A percentile compares a stretch with the other conserved stretches of the same genome.
These are phyloP conservation scores for Sechiopsis laciniata DNA, from an alignment of 306 rosid genomes.

Conservation along the genomic window DNA sequence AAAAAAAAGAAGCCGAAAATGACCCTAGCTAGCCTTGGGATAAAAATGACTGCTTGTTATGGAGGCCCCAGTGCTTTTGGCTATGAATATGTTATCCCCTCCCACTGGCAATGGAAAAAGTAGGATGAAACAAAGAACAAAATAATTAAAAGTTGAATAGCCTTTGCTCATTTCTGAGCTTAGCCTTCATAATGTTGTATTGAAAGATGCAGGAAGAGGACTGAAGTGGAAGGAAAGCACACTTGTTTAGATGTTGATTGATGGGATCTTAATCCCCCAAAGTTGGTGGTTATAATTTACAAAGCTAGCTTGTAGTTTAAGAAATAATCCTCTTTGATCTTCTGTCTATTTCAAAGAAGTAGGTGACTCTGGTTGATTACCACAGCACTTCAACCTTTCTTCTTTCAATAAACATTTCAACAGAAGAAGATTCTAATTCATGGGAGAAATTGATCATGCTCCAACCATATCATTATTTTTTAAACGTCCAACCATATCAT, in stretches of 20 bases:
- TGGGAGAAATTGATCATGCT: slow-evolving; percentile 9
- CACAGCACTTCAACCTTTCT: slow-evolving; percentile 6
- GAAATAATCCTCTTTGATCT: slow-evolving; percentile 6
- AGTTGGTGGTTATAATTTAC: background rate
- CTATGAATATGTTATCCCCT: background rate
- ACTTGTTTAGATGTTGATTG: slow-evolving; percentile 14
- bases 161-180: slow-evolving; percentile 9
- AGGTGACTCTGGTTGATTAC: slow-evolving; percentile 15
- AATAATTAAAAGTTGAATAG: background rate
- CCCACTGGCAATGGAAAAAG: slow-evolving; percentile 6
- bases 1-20: background rate
- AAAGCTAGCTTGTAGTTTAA: slow-evolving; percentile 7
- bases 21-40: slow-evolving; percentile 2
- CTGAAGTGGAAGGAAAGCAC: slow-evolving; percentile 16
- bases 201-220: slow-evolving; percentile 11
- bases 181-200: slow-evolving; percentile 1
- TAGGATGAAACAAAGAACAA: background rate
- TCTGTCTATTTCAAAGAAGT: slow-evolving; percentile 19
- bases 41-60: background rate
- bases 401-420: slow-evolving; percentile 4
- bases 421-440: background rate
- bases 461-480: background rate
- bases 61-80: slow-evolving; percentile 20
- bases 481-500: background rate
- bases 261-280: slow-evolving; percentile 14